Percentiles rank a stretch among this genome's conserved stretches.
Evolutionary conservation across 805 yeast species (phyloP).

Genomic region (Metschnikowia corniflorae): DNA sequence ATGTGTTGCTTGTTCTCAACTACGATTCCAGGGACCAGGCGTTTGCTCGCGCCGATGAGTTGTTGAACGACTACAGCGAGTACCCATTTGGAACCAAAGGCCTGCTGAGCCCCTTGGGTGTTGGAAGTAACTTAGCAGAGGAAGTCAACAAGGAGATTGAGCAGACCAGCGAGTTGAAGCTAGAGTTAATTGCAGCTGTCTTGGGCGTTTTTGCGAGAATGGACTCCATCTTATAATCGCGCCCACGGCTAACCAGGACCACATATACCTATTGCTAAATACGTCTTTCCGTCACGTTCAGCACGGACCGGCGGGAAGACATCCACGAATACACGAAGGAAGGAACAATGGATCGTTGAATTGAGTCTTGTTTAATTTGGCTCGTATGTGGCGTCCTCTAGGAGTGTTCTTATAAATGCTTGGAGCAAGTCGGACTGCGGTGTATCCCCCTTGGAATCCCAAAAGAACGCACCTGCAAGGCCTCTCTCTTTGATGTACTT

Average conservation of each 20-base stretch:
- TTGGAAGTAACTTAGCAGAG: constrained; percentile 65
- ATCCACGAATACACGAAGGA: too few relatives aligned
- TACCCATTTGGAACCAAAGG: constrained; percentile 67
- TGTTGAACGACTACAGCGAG: constrained; percentile 75
- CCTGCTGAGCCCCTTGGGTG: constrained; percentile 58
- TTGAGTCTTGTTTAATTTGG: too few relatives aligned
- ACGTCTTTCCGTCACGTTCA: too few relatives aligned
- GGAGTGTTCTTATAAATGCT: too few relatives aligned
- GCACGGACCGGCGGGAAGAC: too few relatives aligned
- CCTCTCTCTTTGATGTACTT: constrained; percentile 44
- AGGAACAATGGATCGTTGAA: too few relatives aligned
- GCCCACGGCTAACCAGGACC: too few relatives aligned
- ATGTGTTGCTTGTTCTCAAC: constrained; percentile 69
- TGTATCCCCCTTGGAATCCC: constrained; percentile 87
- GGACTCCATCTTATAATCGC: constrained; percentile 74
- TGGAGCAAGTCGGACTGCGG: constrained; percentile 40
- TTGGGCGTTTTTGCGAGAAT: constrained; percentile 84
- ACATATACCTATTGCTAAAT: too few relatives aligned
- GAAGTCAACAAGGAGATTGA: constrained; percentile 55
- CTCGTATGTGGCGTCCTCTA: too few relatives aligned
- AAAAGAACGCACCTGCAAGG: constrained; percentile 88
- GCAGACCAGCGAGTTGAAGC: constrained; percentile 54
- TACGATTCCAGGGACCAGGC: constrained; percentile 92
- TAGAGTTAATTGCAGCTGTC: constrained; percentile 93
- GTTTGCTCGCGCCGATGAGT: constrained; percentile 89